A percentile compares a stretch with the other conserved stretches of the same genome.
Evolutionary conservation across 2,329 filamentous ascomycete species (phyloP).

Genomic region (Trichocomaceae sp.): DNA sequence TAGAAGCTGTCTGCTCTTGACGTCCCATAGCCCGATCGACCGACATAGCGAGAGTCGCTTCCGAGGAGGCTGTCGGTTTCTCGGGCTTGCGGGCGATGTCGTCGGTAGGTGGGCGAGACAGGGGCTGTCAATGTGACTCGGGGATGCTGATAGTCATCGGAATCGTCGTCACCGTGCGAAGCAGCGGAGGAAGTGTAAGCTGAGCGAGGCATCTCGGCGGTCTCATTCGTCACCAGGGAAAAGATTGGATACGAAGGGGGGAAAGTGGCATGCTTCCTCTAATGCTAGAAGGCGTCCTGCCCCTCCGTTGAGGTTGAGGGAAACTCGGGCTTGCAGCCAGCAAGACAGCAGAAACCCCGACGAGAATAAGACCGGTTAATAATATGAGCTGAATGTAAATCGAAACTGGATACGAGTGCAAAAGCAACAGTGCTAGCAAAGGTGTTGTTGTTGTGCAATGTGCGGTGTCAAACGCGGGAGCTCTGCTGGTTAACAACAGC

Average conservation of each 20-base stretch:
- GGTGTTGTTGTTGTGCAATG: no score
- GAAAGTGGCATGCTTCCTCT: not conserved
- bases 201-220: slow-evolving; percentile 14
- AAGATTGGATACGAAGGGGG: not conserved
- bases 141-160: slow-evolving; percentile 1
- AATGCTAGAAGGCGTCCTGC: not conserved
- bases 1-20: slow-evolving; percentile 28
- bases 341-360: no score
- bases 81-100: slow-evolving; percentile 24
- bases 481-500: no score
- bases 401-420: no score
- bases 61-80: slow-evolving; percentile 17
- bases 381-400: no score
- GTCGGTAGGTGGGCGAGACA: slow-evolving; percentile 30
- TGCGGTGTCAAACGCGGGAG: no score
- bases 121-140: slow-evolving; percentile 23
- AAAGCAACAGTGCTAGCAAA: no score
- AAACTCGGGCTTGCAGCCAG: no score
- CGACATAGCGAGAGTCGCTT: slow-evolving; percentile 11
- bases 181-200: not conserved
- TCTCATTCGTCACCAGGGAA: not conserved
- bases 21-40: slow-evolving; percentile 25
- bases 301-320: no score
- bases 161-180: slow-evolving; percentile 12
- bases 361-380: no score